A percentile compares a stretch with the other conserved stretches of the same genome.
phyloP scores from a whole-genome alignment of 306 rosid genomes.

The Cucurbita ficifolia region DNA sequence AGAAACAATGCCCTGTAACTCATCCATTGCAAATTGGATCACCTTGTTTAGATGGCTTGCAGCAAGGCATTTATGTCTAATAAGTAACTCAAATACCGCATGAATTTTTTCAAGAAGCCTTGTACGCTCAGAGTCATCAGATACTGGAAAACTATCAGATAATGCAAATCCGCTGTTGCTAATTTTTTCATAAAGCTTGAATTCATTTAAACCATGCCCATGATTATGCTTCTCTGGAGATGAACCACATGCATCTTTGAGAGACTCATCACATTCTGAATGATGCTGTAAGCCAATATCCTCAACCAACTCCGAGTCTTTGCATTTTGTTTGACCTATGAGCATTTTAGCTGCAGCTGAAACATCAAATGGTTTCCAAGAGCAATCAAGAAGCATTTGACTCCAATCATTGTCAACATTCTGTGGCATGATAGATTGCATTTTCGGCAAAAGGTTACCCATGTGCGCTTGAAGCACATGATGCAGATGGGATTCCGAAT shows the following conservation, averaged over 20 bases:
- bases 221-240: conserved; percentile 28
- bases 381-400: conserved; percentile 61
- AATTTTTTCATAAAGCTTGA: conserved; percentile 20
- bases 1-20: conserved; percentile 56
- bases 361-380: conserved; percentile 82
- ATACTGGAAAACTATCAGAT: conserved; percentile 56
- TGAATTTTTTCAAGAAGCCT: conserved; percentile 77
- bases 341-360: conserved; percentile 63
- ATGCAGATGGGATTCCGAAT: conserved; percentile 51
- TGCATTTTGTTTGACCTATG: conserved; percentile 26
- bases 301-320: conserved; percentile 27
- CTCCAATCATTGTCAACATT: conserved; percentile 62
- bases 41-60: conserved; percentile 73
- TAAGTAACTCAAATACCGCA: conserved; percentile 52
- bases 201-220: conserved; percentile 18
- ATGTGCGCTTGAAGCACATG: conserved; percentile 81
- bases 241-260: conserved; percentile 42
- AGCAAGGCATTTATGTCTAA: conserved; percentile 65
- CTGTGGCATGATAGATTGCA: conserved; percentile 70
- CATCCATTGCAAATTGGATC: conserved; percentile 62
- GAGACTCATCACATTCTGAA: conserved; percentile 27
- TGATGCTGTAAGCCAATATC: conserved; percentile 26
- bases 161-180: conserved; percentile 25
- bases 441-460: conserved; percentile 51
- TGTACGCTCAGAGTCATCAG: conserved; percentile 67